Evolutionary conservation across 2,329 filamentous ascomycete species (phyloP).

Genomic region (Emmonsiellopsis sp.): DNA sequence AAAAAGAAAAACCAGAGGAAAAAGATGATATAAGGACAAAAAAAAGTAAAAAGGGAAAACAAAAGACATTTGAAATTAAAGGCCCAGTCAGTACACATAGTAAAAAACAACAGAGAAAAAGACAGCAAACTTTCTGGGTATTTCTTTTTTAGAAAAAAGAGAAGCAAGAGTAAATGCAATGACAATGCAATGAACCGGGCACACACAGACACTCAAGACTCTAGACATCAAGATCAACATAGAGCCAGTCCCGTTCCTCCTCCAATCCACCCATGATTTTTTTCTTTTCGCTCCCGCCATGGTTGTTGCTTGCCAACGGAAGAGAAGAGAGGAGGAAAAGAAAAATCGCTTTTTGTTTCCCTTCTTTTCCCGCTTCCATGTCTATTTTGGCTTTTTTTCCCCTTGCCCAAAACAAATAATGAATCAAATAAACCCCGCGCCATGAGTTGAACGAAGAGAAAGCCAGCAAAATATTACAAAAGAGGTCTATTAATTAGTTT

Average conservation of each 20-base stretch:
- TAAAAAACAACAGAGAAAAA: constrained; percentile 2
- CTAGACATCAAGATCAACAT: too few species aligned
- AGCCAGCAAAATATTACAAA: constrained; percentile 2
- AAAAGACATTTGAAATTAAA: constrained; percentile 5
- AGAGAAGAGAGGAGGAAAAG: neutral
- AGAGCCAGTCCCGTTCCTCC: neutral
- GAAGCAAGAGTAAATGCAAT: constrained; percentile 11
- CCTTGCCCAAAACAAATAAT: neutral
- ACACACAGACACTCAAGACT: constrained; percentile 5
- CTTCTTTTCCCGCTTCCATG: neutral
- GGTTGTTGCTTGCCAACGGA: too few species aligned
- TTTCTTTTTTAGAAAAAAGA: neutral
- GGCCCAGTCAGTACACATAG: constrained; percentile 5
- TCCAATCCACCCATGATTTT: neutral
- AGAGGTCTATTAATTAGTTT: neutral
- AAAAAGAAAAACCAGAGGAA: constrained; percentile 10
- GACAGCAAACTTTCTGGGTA: constrained; percentile 1
- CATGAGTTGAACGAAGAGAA: neutral
- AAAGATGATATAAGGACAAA: constrained; percentile 6
- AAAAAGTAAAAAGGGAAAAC: constrained; percentile 7
- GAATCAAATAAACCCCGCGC: neutral
- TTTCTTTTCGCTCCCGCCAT: too few species aligned
- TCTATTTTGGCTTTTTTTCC: neutral
- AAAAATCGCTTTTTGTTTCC: neutral
- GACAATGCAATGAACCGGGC: constrained; percentile 14